A percentile compares a stretch with the other conserved stretches of the same genome.
These are phyloP conservation scores for Middelhovenomyces tepae DNA, from an alignment of 805 yeast genomes.

Conservation along the genomic window DNA sequence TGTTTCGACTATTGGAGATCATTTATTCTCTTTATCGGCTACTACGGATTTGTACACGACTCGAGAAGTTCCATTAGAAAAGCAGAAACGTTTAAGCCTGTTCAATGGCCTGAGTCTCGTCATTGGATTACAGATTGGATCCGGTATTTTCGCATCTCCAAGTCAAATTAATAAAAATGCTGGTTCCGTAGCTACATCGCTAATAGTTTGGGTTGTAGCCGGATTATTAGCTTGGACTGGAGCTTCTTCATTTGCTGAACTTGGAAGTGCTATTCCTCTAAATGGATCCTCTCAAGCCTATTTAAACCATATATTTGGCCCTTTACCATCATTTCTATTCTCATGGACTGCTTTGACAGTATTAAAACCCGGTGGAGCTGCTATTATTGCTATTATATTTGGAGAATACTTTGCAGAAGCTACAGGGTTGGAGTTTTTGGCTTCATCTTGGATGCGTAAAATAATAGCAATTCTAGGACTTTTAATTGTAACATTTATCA, in stretches of 20 bases:
- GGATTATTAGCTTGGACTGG: conserved; percentile 38
- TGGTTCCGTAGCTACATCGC: conserved; percentile 31
- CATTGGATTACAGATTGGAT: conserved; percentile 36
- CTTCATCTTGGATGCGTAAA: conserved; percentile 24
- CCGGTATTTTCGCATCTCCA: conserved; percentile 37
- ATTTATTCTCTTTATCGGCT: conserved; percentile 21
- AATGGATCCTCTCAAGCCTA: conserved; percentile 36
- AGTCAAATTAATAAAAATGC: conserved; percentile 30
- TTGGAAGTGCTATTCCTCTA: conserved; percentile 32
- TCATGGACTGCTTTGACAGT: conserved; percentile 32
- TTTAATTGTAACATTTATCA: conserved; percentile 19
- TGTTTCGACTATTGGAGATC: conserved; percentile 23
- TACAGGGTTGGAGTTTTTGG: conserved; percentile 12
- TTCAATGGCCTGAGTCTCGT: conserved; percentile 32
- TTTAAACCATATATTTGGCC: conserved; percentile 29
- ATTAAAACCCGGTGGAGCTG: conserved; percentile 33
- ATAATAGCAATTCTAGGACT: conserved; percentile 26
- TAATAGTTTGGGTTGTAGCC: conserved; percentile 31
- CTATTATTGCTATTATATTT: conserved; percentile 32
- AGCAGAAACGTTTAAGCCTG: conserved; percentile 21
- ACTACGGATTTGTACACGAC: conserved; percentile 13
- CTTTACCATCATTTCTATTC: conserved; percentile 29
- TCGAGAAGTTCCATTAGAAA: conserved; percentile 21
- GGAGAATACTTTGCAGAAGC: conserved; percentile 30
- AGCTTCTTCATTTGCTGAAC: conserved; percentile 34